Percentiles rank a stretch among this genome's conserved stretches.
These are phyloP conservation scores for button mushroom (Agaricus bisporus) DNA, from an alignment of 768 basidiomycete species.

Conservation along the genomic window DNA sequence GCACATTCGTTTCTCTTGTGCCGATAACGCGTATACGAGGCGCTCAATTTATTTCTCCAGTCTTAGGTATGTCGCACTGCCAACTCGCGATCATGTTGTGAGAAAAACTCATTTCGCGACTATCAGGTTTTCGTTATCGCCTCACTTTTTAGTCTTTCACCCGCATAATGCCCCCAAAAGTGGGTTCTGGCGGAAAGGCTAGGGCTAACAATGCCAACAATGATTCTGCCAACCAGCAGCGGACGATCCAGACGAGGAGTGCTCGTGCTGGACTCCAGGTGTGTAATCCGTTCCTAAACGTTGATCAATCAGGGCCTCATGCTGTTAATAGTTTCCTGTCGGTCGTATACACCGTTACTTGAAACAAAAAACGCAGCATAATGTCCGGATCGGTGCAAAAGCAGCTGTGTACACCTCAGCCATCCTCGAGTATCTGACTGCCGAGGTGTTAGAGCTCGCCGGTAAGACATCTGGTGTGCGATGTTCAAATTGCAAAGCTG, in stretches of 20 bases:
- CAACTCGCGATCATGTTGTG: not conserved
- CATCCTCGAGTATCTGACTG: constrained; percentile 93
- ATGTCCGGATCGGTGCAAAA: constrained; percentile 95
- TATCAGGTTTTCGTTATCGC: constrained; percentile 2
- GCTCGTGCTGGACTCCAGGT: constrained; percentile 88
- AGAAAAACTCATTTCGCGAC: not conserved
- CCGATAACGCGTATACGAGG: not conserved
- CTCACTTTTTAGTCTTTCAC: not conserved
- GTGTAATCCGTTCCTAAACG: constrained; percentile 7
- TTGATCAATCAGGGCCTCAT: not conserved
- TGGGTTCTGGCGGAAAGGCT: constrained; percentile 9
- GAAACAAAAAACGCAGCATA: constrained; percentile 88
- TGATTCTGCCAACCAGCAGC: constrained; percentile 38
- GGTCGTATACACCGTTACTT: constrained; percentile 97
- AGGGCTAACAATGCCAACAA: constrained; percentile 4
- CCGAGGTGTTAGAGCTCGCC: constrained; percentile 93
- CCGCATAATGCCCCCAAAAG: constrained; percentile 11
- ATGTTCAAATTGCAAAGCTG: not conserved
- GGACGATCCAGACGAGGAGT: constrained; percentile 61
- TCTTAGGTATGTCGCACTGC: not conserved
- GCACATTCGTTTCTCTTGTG: not conserved
- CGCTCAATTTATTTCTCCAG: constrained; percentile 1
- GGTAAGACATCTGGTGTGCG: constrained; percentile 42
- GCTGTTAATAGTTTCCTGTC: constrained; percentile 71
- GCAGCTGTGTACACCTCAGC: constrained; percentile 96